Conservation (phyloP, 257 asterid genomes). For the Phtheirospermum japonicum region DNA sequence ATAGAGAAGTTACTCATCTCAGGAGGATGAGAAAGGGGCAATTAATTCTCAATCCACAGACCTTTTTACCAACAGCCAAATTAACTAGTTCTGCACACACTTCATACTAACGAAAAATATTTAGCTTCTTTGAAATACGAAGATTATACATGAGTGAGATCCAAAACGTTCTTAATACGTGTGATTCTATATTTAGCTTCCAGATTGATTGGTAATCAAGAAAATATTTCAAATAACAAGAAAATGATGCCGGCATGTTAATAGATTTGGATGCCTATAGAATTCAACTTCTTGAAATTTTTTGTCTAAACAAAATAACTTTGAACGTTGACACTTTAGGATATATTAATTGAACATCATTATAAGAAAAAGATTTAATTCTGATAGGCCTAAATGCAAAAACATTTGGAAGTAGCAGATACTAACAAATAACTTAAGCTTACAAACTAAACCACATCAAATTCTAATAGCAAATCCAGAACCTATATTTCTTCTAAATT, state of each 20-base stretch:
- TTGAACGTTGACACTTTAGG: too few species aligned
- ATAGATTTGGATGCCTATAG: too few species aligned
- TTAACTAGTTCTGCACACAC: constrained; percentile 4
- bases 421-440: background rate
- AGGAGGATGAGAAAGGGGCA: background rate
- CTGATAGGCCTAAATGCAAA: background rate
- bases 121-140: background rate
- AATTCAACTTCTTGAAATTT: too few species aligned
- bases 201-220: background rate
- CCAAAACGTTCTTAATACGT: background rate
- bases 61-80: background rate
- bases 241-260: too few species aligned
- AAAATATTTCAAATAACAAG: too few species aligned
- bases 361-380: too few species aligned
- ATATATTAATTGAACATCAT: too few species aligned
- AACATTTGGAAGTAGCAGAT: background rate
- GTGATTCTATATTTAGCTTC: background rate
- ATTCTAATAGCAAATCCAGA: background rate
- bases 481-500: background rate
- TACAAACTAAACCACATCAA: background rate
- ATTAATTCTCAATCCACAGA: background rate
- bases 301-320: too few species aligned
- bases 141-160: background rate
- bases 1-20: background rate
- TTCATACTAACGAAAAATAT: background rate